Conservation (phyloP, 352 stramenopile genomes). For the Phytophthora pistaciae region DNA sequence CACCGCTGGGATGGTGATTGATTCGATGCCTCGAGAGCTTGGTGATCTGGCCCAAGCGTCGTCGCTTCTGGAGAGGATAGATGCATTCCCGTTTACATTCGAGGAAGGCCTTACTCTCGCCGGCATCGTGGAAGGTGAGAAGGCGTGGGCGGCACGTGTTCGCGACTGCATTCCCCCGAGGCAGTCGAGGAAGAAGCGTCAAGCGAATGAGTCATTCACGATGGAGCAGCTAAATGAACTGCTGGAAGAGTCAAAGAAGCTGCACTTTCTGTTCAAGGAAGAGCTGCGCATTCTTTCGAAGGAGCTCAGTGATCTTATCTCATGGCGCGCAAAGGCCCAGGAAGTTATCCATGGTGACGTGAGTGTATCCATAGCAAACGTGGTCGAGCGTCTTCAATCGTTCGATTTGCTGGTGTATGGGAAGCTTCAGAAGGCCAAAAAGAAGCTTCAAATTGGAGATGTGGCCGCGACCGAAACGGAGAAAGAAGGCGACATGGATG, state of each 20-base stretch:
- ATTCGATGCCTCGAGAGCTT: constrained; percentile 38
- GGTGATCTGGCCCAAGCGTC: constrained; percentile 62
- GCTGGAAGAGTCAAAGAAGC: constrained; percentile 57
- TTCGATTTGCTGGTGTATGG: constrained; percentile 74
- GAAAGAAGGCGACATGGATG: constrained; percentile 20
- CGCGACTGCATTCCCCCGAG: constrained; percentile 77
- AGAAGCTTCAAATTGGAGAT: constrained; percentile 47
- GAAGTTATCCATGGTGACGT: constrained; percentile 55
- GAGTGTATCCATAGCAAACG: constrained; percentile 39
- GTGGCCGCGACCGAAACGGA: not conserved
- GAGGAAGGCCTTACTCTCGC: constrained; percentile 71
- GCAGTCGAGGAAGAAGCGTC: constrained; percentile 83
- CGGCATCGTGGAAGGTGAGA: constrained; percentile 64
- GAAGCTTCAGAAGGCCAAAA: constrained; percentile 65
- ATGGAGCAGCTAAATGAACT: constrained; percentile 65
- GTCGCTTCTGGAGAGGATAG: constrained; percentile 69
- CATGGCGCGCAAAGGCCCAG: constrained; percentile 73
- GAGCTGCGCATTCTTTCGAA: constrained; percentile 79
- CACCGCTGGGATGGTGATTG: constrained; percentile 19
- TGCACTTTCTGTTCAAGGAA: constrained; percentile 82
- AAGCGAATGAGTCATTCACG: constrained; percentile 70
- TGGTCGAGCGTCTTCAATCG: constrained; percentile 59
- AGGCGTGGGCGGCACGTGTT: constrained; percentile 74
- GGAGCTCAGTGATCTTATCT: constrained; percentile 71
- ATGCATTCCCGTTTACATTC: constrained; percentile 78